phyloP scores from a whole-genome alignment of 805 yeast genomes.

The Metschnikowia bowlesiae region DNA sequence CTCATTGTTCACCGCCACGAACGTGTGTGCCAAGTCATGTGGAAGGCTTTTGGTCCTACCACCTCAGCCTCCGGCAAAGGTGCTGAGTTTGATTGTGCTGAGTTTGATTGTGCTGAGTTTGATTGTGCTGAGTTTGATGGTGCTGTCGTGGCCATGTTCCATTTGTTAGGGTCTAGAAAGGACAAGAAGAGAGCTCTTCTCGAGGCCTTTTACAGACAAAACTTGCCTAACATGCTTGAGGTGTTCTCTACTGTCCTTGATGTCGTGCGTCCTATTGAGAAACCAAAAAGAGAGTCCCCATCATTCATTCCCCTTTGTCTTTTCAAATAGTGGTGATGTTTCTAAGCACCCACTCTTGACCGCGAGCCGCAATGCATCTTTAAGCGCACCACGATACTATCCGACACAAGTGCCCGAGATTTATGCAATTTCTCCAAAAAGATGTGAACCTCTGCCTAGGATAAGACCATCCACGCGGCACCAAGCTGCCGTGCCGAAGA shows the following conservation, averaged over 20 bases:
- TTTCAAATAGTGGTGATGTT: too few species aligned
- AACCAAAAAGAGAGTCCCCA: too few species aligned
- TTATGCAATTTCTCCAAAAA: too few species aligned
- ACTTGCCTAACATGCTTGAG: conserved; percentile 94
- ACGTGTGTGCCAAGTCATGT: conserved; percentile 92
- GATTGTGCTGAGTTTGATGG: conserved; percentile 97
- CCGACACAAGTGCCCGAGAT: too few species aligned
- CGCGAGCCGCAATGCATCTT: too few species aligned
- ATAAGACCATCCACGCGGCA: too few species aligned
- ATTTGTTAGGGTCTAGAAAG: conserved; percentile 76
- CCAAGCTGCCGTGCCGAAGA: too few species aligned
- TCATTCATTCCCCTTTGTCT: too few species aligned
- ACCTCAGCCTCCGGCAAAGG: conserved; percentile 93
- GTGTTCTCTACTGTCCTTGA: conserved; percentile 70
- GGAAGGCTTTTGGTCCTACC: conserved; percentile 98
- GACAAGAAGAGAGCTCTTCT: conserved; percentile 87
- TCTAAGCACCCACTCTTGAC: too few species aligned
- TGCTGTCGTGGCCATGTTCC: conserved; percentile 90
- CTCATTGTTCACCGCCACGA: conserved; percentile 93
- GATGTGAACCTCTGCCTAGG: too few species aligned
- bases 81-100: conserved; percentile 94
- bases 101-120: conserved; percentile 97
- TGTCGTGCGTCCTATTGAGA: too few species aligned
- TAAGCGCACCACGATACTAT: too few species aligned
- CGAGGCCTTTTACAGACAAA: conserved; percentile 92